Evolutionary conservation across 768 basidiomycete genomes (phyloP), one percentile per base, ranked within the genome.

Genomic region (Boletus huronensis): DNA sequence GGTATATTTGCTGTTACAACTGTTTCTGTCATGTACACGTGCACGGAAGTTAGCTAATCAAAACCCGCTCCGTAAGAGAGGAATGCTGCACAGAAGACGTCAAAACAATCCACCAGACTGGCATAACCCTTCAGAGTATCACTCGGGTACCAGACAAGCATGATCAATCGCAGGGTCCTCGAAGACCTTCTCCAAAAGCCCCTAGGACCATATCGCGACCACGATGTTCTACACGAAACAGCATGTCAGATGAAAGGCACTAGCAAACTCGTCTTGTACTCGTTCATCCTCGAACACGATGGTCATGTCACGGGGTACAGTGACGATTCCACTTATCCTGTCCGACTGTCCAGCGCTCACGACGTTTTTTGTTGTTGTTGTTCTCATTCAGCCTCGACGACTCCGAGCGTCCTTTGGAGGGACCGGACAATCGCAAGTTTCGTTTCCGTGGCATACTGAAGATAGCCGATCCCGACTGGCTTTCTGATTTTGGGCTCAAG

Each of bases 361-460:
- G 2, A 21, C 26, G 1, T 25, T 23, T 11, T 3, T 31, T 28
- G 23, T 25, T 21, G 9, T 41, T 16, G 26, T 7, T 6, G n/a
- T 44, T 23, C 9, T n/a, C n/a, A 13, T 54, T 23, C 39, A 82
- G 81, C 14, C 74, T 82, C 10, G 80, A 82, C 59, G 72, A 77
- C 34, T 74, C 79, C 6, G 81, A 82, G 55, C 70, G 59, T 34
- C 68, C 75, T 3, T 51, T 67, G 32, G 47, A 63, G 1, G 70
- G 72, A 14, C 70, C 13, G 10, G 69, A 71, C 52, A 17, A 59
- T 34, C 65, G 70, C 54, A 60, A 31, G 46, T 75, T 83, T 19
- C 70, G 75, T 11, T 82, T 85, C 55, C 79, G 76, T 31, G 85
- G 84, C 0, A 60, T 77, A 6, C 69, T 87, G 0, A 72, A 73